Conservation (phyloP, 2,329 filamentous ascomycete genomes). For the Paecilomyces fulvus region DNA sequence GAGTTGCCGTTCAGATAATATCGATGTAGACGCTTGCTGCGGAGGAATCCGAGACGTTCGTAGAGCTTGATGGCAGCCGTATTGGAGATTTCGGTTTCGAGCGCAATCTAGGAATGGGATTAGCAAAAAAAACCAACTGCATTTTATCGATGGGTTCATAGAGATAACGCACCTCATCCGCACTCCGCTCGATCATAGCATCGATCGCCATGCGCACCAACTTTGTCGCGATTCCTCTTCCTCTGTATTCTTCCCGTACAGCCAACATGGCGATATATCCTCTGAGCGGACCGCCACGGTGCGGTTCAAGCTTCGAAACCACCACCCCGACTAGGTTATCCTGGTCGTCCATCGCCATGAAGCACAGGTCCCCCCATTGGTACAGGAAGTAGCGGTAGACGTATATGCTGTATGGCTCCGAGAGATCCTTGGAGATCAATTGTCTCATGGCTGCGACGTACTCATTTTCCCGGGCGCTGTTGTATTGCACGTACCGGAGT, state of each 20-base stretch:
- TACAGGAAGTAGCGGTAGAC: conserved; percentile 97
- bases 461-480: conserved; percentile 49
- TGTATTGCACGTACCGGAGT: conserved; percentile 52
- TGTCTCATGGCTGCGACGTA: conserved; percentile 82
- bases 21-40: conserved; percentile 84
- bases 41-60: conserved; percentile 81
- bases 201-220: conserved; percentile 88
- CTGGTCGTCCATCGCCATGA: conserved; percentile 57
- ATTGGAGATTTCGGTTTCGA: conserved; percentile 95
- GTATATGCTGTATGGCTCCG: conserved; percentile 98
- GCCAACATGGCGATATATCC: conserved; percentile 99
- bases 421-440: conserved; percentile 90
- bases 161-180: conserved; percentile 58
- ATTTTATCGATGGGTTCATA: neutral
- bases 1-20: conserved; percentile 97
- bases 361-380: conserved; percentile 97
- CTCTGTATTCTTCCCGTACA: conserved; percentile 70
- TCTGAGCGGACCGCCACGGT: conserved; percentile 74
- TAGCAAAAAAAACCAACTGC: neutral
- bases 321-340: conserved; percentile 71
- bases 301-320: conserved; percentile 86
- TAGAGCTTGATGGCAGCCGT: conserved; percentile 84
- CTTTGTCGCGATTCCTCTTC: conserved; percentile 77
- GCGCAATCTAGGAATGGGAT: conserved; percentile 52
- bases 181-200: conserved; percentile 72